Conservation (phyloP, 148 eudicot species). For the Rheum nobile region DNA sequence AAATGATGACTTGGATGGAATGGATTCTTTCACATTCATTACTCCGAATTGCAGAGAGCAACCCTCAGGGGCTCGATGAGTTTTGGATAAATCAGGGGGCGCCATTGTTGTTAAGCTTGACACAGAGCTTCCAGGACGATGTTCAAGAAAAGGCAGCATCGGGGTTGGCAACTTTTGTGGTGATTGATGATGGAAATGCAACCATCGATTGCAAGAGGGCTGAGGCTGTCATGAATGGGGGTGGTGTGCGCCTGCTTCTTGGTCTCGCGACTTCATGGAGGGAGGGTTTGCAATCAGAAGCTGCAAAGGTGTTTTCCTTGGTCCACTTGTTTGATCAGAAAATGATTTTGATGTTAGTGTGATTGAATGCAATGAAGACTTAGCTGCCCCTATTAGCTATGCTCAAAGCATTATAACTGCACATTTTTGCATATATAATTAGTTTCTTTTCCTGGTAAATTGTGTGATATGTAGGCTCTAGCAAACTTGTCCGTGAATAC, state of each 20-base stretch:
- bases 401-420: constrained; percentile 17
- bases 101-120: constrained; percentile 61
- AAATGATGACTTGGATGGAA: constrained; percentile 79
- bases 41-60: constrained; percentile 77
- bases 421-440: not conserved
- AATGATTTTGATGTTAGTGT: not conserved
- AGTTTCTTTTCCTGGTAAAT: not conserved
- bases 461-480: constrained; percentile 45
- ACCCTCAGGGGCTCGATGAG: constrained; percentile 62
- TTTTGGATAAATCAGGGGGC: constrained; percentile 96
- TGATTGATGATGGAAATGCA: constrained; percentile 88
- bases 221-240: constrained; percentile 83
- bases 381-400: constrained; percentile 81
- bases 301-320: constrained; percentile 59
- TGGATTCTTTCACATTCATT: constrained; percentile 83
- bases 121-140: constrained; percentile 87
- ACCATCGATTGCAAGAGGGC: constrained; percentile 80
- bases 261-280: constrained; percentile 78
- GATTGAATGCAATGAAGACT: constrained; percentile 1
- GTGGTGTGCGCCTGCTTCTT: constrained; percentile 79
- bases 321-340: not conserved
- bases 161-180: constrained; percentile 91
- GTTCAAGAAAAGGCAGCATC: constrained; percentile 96
- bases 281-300: constrained; percentile 91
- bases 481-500: constrained; percentile 94